These are phyloP conservation scores for Porogramme epimiltina DNA, from an alignment of 1,284 basidiomycete species.

Conservation along the genomic window DNA sequence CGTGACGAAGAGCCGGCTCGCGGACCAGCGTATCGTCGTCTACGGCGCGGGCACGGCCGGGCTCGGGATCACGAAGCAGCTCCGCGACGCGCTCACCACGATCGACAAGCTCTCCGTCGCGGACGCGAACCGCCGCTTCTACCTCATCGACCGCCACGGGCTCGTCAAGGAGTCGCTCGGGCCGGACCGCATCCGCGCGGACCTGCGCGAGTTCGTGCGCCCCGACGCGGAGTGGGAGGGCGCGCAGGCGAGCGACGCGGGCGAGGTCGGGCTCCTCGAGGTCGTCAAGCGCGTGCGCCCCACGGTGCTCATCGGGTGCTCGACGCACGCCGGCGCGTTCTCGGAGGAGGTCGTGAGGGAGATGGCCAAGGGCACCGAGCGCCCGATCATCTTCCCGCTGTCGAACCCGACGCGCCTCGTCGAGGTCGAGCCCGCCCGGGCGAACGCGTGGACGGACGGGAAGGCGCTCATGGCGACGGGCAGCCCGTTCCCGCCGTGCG, in stretches of 20 bases:
- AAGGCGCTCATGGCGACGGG: constrained; percentile 81
- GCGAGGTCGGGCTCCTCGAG: constrained; percentile 59
- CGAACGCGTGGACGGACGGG: constrained; percentile 77
- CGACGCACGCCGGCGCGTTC: constrained; percentile 81
- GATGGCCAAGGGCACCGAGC: constrained; percentile 68
- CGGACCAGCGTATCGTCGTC: constrained; percentile 77
- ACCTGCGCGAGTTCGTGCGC: constrained; percentile 58
- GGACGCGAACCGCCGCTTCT: constrained; percentile 69
- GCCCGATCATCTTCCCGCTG: constrained; percentile 82
- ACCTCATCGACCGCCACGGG: constrained; percentile 63
- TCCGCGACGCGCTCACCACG: constrained; percentile 76
- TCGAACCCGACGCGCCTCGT: constrained; percentile 81
- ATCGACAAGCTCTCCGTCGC: constrained; percentile 56
- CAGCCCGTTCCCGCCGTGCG: constrained; percentile 79
- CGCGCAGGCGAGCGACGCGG: constrained; percentile 36
- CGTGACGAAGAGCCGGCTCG: constrained; percentile 68
- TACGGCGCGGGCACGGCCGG: constrained; percentile 86
- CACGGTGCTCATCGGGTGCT: constrained; percentile 82
- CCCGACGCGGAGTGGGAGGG: constrained; percentile 52
- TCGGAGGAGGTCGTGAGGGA: constrained; percentile 72
- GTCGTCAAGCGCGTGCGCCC: constrained; percentile 69
- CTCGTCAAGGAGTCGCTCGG: constrained; percentile 55
- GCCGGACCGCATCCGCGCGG: constrained; percentile 49
- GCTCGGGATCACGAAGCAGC: constrained; percentile 72
- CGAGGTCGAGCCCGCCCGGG: constrained; percentile 75